Evolutionary conservation across 2,329 filamentous ascomycete genomes (phyloP), one percentile per base, ranked within the genome.

Genomic region (Colletotrichum siamense): DNA sequence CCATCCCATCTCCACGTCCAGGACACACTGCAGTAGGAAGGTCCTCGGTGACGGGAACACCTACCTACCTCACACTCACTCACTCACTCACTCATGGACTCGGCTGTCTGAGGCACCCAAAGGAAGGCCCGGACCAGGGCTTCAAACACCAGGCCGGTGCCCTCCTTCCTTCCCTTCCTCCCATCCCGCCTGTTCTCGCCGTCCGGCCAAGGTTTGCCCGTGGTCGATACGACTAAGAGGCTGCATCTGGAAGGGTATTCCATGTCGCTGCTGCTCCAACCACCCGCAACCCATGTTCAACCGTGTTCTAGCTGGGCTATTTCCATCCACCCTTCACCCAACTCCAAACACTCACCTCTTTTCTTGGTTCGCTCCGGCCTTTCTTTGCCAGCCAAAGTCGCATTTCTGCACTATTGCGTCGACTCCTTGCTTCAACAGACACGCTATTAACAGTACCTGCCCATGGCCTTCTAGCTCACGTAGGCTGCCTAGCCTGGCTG

Each of bases 391-490:
- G 49, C 16, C 59, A 73, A 61, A 61, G 70, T 73, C 26, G 70
- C 36, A 73, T 62, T 69, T 59, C 52, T 73, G 64, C 70, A 73
- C 32, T 39, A 36, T 52, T 73, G 28, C 52, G 55, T 69, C 70
- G 18, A 39, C 39, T 66, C 49, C 24, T n/a, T 39, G 32, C 22
- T 39, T 39, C 62, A 28, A 59, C 26, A 22, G 55, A 59, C 26
- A 59, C 26, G 26, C 55, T 30, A 59, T 59, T 16, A 26, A 59
- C 55, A 59, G 55, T 26, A 28, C 44, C 44, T 52, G 12, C n/a
- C 44, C 44, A 52, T 52, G 44, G 44, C n/a, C 44, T 13, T 52
- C n/a, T 52, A 52, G 44, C 44, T 22, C 44, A 52, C 44, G 44
- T 22, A 66, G 24, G 39, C 32, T 52, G 39, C 24, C 63, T 34